Conservation (phyloP, 169 alveolate genomes). For the Eimeria praecox region DNA sequence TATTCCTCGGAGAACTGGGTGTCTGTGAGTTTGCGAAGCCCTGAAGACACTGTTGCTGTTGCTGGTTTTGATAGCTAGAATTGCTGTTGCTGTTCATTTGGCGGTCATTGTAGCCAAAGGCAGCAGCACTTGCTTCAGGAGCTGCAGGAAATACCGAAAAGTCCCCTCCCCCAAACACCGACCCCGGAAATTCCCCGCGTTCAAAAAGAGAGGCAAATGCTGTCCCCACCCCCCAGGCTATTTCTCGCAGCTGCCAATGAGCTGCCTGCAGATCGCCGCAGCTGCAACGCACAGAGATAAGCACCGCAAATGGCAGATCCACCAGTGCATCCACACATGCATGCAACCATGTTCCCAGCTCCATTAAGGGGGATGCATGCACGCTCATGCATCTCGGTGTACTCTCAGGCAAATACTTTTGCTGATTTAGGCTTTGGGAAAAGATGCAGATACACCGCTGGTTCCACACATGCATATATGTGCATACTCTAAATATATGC, state of each 20-base stretch:
- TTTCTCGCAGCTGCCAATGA: conserved; percentile 53
- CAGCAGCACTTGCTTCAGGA: not conserved
- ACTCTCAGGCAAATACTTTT: too few species aligned
- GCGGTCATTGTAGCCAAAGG: not conserved
- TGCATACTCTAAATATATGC: not conserved
- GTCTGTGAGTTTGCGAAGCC: conserved; percentile 15
- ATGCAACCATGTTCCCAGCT: not conserved
- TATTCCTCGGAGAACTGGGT: not conserved
- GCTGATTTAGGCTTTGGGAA: too few species aligned
- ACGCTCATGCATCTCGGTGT: too few species aligned
- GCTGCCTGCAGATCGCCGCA: conserved; percentile 61
- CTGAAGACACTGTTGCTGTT: not conserved
- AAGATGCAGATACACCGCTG: not conserved
- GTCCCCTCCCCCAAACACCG: conserved; percentile 18
- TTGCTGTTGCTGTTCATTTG: conserved; percentile 7
- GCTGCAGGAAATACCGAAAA: not conserved
- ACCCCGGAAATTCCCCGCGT: conserved; percentile 57
- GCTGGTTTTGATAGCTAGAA: not conserved
- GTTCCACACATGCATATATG: not conserved
- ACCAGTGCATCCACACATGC: not conserved
- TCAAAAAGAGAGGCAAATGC: conserved; percentile 14
- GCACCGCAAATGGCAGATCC: not conserved
- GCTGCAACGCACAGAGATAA: conserved; percentile 13
- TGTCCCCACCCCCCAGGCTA: conserved; percentile 25
- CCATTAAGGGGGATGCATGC: not conserved